phyloP scores from a whole-genome alignment of 345 rosid species.

The Eucalyptus microcorys region DNA sequence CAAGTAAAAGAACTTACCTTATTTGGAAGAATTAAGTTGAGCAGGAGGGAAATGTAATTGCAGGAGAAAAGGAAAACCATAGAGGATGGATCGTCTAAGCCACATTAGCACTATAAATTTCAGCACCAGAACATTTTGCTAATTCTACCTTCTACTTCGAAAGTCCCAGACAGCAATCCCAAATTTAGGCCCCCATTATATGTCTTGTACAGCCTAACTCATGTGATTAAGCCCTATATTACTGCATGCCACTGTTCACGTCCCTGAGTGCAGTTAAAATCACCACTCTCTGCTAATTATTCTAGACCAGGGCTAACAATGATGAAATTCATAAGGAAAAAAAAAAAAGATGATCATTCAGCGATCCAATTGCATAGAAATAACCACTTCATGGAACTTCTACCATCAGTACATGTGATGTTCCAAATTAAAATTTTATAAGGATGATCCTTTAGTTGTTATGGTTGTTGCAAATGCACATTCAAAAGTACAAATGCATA shows the following conservation, averaged over 20 bases:
- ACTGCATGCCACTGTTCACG: neutral
- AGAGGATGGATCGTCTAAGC: neutral
- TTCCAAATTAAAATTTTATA: neutral
- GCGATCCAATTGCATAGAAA: neutral
- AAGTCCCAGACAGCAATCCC: neutral
- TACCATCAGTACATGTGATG: neutral
- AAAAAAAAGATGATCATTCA: neutral
- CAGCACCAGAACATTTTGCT: neutral
- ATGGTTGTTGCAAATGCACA: neutral
- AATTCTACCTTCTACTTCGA: neutral
- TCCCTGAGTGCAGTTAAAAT: neutral
- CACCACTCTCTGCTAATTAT: neutral
- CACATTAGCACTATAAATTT: neutral
- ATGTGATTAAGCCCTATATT: neutral
- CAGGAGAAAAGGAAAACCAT: neutral
- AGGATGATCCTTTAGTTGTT: neutral
- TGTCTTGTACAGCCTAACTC: neutral
- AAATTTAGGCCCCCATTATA: neutral
- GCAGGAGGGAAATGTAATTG: neutral
- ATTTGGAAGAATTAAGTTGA: neutral
- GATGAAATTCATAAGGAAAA: neutral
- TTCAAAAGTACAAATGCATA: neutral
- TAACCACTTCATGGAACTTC: neutral
- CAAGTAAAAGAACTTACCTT: neutral
- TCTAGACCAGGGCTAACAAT: neutral